These are phyloP conservation scores for Fusarium brachygibbosum DNA, from an alignment of 2,329 filamentous ascomycete species.

Conservation along the genomic window DNA sequence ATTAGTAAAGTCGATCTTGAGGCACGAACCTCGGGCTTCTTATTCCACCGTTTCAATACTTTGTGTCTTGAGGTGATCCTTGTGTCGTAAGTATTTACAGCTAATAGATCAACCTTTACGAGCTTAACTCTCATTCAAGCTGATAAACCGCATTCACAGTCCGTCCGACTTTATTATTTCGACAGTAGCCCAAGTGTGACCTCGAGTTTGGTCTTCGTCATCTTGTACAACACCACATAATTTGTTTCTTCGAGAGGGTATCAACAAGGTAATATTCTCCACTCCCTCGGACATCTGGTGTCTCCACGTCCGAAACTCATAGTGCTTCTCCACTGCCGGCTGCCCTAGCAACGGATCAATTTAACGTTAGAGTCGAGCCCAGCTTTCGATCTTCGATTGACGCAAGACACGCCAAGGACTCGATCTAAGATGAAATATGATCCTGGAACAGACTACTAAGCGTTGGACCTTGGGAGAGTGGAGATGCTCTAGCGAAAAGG, in stretches of 20 bases:
- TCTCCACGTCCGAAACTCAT: not conserved
- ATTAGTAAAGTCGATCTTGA: not conserved
- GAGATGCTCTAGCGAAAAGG: not conserved
- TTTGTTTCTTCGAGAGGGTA: not conserved
- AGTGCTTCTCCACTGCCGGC: slow-evolving; percentile 8
- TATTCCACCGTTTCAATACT: not conserved
- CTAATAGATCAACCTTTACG: no score
- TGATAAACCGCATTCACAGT: no score
- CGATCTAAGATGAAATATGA: not conserved
- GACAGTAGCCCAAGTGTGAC: no score
- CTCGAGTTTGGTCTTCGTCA: no score
- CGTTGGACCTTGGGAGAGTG: not conserved
- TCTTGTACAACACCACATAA: not conserved
- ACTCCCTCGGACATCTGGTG: not conserved
- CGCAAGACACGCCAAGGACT: slow-evolving; percentile 26
- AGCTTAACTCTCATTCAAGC: no score
- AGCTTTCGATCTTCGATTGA: slow-evolving; percentile 29
- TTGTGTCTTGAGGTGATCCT: not conserved
- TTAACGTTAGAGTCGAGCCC: not conserved
- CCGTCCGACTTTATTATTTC: no score
- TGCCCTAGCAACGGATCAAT: slow-evolving; percentile 30
- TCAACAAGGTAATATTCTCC: not conserved
- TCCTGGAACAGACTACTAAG: slow-evolving; percentile 5
- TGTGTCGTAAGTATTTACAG: no score
- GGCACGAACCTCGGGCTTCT: not conserved